These are phyloP conservation scores for Exidia glandulosa DNA, from an alignment of 768 basidiomycete species.

Conservation along the genomic window DNA sequence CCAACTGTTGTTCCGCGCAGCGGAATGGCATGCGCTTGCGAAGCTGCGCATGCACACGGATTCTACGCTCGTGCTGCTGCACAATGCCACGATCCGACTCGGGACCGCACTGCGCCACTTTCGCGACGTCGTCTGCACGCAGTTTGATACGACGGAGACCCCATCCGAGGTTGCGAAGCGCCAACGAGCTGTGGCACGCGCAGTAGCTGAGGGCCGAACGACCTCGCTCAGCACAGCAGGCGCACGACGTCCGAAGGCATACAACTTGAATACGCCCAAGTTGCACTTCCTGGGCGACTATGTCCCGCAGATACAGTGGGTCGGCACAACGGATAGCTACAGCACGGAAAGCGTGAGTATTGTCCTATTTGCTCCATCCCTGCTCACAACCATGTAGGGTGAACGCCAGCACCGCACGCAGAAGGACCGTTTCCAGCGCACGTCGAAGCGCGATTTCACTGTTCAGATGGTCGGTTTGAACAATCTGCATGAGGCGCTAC, in stretches of 20 bases:
- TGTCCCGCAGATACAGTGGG: slow-evolving; percentile 10
- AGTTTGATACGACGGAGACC: slow-evolving; percentile 20
- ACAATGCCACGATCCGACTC: slow-evolving; percentile 10
- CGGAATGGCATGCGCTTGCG: slow-evolving; percentile 5
- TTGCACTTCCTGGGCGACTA: slow-evolving; percentile 25
- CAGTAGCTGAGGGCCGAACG: neutral
- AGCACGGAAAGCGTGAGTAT: slow-evolving; percentile 24
- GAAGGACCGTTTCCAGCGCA: neutral
- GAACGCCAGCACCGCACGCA: neutral
- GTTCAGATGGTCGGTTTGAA: neutral
- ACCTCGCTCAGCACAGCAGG: slow-evolving; percentile 4
- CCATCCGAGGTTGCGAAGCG: slow-evolving; percentile 19
- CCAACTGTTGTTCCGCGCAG: neutral
- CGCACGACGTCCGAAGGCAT: slow-evolving; percentile 10
- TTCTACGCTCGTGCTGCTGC: slow-evolving; percentile 11
- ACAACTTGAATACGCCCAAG: slow-evolving; percentile 24
- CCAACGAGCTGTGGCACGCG: neutral
- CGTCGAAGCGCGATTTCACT: neutral
- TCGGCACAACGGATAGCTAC: slow-evolving; percentile 27
- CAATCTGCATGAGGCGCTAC: neutral
- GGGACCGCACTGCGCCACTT: slow-evolving; percentile 15
- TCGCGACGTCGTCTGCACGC: slow-evolving; percentile 7
- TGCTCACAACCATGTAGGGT: neutral
- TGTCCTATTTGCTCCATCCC: neutral
- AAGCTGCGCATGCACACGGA: slow-evolving; percentile 6